Evolutionary conservation across 2,329 filamentous ascomycete species (phyloP), one percentile per base, ranked within the genome.

Genomic region (Pseudogymnoascus sp.): DNA sequence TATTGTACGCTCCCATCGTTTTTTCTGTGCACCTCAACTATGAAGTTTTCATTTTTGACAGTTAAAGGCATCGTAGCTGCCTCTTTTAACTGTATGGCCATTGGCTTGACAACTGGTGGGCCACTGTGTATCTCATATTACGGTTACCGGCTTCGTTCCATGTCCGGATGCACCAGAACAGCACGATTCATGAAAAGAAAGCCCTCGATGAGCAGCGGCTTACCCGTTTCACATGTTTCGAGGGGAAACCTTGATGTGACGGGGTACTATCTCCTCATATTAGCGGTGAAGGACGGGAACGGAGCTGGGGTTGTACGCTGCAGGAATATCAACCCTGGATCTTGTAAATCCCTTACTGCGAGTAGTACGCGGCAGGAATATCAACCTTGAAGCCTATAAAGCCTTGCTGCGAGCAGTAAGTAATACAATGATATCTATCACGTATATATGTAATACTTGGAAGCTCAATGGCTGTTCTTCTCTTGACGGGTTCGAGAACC

Each of bases 221-320:
- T 54, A 21, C 29, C 35, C 29, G 4, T 21, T 10, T 33, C 44
- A 33, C 44, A 7, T 33, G 26, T 31, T 50, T 50, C 8, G 8
- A 31, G 7, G 11, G n/a, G 3, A 31, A 8, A 17, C 7, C 29
- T 54, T 33, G 29, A 54, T 33, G 29, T 54, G 47, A 29, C 47
- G 47, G 26, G 29, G 47, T 54, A 54, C n/a, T 50, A 50, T 26
- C 44, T 54, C 29, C 8, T 54, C 9, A 54, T 54, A 54, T 54
- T 54, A 54, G 47, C 47, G 47, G 47, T 54, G 47, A 54, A 21
- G 47, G 13, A 29, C 29, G 29, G 29, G 29, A 17, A 17, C 17
- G 47, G 33, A 54, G 47, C 33, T 54, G 47, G 47, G 47, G 47
- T 54, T 54, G 26, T 50, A 31, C 8, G 44, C 44, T 50, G 17